Conservation (phyloP, 1,284 basidiomycete species). For the Apiotrichum porosum region DNA sequence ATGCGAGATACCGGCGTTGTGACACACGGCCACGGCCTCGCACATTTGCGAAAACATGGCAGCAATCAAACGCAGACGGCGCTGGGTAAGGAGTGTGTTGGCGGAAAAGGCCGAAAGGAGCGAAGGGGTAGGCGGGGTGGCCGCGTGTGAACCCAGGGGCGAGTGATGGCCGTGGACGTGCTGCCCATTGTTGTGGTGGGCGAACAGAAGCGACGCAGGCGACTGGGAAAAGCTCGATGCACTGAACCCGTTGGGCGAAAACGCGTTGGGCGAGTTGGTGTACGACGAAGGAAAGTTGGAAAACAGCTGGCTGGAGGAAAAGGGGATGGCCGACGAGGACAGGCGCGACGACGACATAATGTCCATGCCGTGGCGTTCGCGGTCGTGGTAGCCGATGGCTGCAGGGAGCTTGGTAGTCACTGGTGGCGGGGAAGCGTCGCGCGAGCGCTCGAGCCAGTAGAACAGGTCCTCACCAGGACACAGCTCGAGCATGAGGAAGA, state of each 20-base stretch:
- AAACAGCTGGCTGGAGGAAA: slow-evolving; percentile 44
- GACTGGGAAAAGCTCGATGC: slow-evolving; percentile 21
- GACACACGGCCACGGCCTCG: slow-evolving; percentile 93
- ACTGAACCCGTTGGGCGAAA: slow-evolving; percentile 24
- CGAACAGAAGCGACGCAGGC: slow-evolving; percentile 40
- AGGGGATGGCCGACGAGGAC: slow-evolving; percentile 47
- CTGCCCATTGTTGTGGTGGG: slow-evolving; percentile 41
- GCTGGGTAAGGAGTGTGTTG: slow-evolving; percentile 73
- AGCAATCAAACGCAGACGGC: slow-evolving; percentile 83
- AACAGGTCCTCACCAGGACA: slow-evolving; percentile 92
- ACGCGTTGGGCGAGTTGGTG: slow-evolving; percentile 30
- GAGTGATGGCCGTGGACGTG: slow-evolving; percentile 1
- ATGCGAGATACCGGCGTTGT: slow-evolving; percentile 85
- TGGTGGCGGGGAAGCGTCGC: slow-evolving; percentile 67
- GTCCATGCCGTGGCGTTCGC: slow-evolving; percentile 21
- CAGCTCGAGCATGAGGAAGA: slow-evolving; percentile 79
- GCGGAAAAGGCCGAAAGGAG: slow-evolving; percentile 84
- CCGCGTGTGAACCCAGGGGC: slow-evolving; percentile 20
- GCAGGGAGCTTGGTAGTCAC: slow-evolving; percentile 51
- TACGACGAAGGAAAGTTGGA: slow-evolving; percentile 33
- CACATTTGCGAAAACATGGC: slow-evolving; percentile 99
- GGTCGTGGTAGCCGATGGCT: slow-evolving; percentile 6
- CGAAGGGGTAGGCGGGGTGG: slow-evolving; percentile 89
- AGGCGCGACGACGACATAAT: slow-evolving; percentile 46
- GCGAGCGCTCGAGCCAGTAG: slow-evolving; percentile 92